Conservation (phyloP, 495 filamentous ascomycete species). For the Aspergillus hancockii region DNA sequence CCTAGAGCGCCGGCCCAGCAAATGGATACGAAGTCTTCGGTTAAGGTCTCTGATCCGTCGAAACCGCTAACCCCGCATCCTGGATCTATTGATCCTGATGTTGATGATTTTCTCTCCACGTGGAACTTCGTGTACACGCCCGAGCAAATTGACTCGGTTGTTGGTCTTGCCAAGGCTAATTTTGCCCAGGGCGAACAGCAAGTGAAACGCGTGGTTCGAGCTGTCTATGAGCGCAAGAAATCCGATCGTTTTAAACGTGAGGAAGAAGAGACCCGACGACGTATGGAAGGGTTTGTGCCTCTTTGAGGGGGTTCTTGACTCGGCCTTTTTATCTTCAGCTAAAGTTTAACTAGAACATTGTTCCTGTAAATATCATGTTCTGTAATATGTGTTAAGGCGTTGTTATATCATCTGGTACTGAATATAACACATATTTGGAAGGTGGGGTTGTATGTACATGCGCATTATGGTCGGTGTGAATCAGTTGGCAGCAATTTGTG, state of each 20-base stretch:
- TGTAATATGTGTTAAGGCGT: neutral
- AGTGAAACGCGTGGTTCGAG: conserved; percentile 75
- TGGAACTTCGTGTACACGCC: conserved; percentile 98
- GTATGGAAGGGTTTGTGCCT: conserved; percentile 42
- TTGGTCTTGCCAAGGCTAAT: conserved; percentile 81
- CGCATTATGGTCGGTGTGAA: no score
- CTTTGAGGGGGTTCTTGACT: conserved; percentile 17
- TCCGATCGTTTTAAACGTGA: conserved; percentile 62
- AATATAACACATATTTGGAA: neutral
- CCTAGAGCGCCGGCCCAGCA: conserved; percentile 24
- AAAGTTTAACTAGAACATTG: neutral
- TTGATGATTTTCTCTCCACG: conserved; percentile 82
- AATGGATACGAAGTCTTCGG: conserved; percentile 16
- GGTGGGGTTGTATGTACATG: neutral
- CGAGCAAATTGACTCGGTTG: conserved; percentile 77
- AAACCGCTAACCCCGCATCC: conserved; percentile 51
- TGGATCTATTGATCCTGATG: conserved; percentile 74
- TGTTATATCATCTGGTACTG: neutral
- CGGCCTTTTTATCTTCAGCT: neutral
- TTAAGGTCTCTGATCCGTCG: conserved; percentile 21
- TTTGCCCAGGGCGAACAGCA: conserved; percentile 77
- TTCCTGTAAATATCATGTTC: neutral
- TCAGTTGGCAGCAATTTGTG: no score
- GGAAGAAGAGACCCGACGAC: conserved; percentile 44
- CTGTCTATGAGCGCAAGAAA: conserved; percentile 92